phyloP scores from a whole-genome alignment of 129 eudicot genomes.

The Flaveria robusta region DNA sequence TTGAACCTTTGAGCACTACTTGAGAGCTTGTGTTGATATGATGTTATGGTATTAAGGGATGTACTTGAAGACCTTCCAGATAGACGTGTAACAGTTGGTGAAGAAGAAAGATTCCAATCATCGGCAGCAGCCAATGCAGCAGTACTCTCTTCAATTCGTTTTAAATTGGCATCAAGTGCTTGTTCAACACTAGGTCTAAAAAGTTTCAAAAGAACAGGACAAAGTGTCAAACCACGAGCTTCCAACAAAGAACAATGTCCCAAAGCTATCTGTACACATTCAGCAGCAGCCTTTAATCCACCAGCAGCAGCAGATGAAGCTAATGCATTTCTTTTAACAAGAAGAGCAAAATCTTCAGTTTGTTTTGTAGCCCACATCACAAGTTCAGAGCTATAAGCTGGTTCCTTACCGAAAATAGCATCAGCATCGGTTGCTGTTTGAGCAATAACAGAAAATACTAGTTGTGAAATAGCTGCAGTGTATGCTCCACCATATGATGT shows the following conservation, averaged over 20 bases:
- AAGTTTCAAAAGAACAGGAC: slow-evolving; percentile 86
- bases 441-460: slow-evolving; percentile 88
- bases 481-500: slow-evolving; percentile 99
- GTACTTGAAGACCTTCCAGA: slow-evolving; percentile 59
- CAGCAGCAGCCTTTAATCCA: slow-evolving; percentile 95
- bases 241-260: slow-evolving; percentile 95
- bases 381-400: slow-evolving; percentile 86
- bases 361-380: slow-evolving; percentile 98
- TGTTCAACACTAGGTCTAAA: slow-evolving; percentile 98
- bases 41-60: slow-evolving; percentile 42
- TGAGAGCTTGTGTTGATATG: slow-evolving; percentile 76
- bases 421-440: slow-evolving; percentile 89
- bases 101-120: slow-evolving; percentile 81
- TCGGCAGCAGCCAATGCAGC: slow-evolving; percentile 99
- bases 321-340: slow-evolving; percentile 89
- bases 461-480: slow-evolving; percentile 96
- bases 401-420: slow-evolving; percentile 77
- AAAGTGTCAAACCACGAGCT: slow-evolving; percentile 89
- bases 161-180: slow-evolving; percentile 90
- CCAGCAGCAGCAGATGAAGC: slow-evolving; percentile 99
- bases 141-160: slow-evolving; percentile 92
- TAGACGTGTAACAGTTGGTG: slow-evolving; percentile 58
- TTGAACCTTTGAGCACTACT: slow-evolving; percentile 96
- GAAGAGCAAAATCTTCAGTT: slow-evolving; percentile 76
- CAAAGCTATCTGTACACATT: slow-evolving; percentile 95